Percentiles rank a stretch among this genome's conserved stretches.
Evolutionary conservation across 179 eudicot species (phyloP).

Genomic region (Silene vulgaris): DNA sequence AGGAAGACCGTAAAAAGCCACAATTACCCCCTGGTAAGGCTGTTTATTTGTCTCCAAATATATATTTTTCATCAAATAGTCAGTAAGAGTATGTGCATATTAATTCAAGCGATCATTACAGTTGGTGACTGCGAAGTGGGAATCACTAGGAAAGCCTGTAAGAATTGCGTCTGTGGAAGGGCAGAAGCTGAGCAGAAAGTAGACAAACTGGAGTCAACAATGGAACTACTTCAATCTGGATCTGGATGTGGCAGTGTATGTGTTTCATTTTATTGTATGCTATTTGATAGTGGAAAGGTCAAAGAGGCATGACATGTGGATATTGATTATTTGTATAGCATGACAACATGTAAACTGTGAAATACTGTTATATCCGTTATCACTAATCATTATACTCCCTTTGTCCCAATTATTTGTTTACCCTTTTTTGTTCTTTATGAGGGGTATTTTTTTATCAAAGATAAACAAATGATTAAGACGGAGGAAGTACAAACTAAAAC

Average conservation of each 20-base stretch:
- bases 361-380: not conserved
- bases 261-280: not conserved
- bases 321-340: not conserved
- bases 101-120: constrained; percentile 23
- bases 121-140: constrained; percentile 91
- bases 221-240: constrained; percentile 81
- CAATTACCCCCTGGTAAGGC: constrained; percentile 51
- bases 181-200: constrained; percentile 91
- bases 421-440: not conserved
- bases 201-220: constrained; percentile 58
- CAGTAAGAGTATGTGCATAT: constrained; percentile 11
- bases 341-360: not conserved
- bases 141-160: constrained; percentile 83
- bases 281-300: not conserved
- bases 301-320: not conserved
- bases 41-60: not conserved
- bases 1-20: constrained; percentile 88
- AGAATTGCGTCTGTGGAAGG: constrained; percentile 90
- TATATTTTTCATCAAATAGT: not conserved
- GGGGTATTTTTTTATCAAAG: too few species aligned
- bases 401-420: too few species aligned
- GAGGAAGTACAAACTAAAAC: not conserved
- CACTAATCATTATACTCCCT: too few species aligned
- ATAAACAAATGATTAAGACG: too few species aligned
- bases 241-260: constrained; percentile 91